A percentile compares a stretch with the other conserved stretches of the same genome.
Evolutionary conservation across 345 rosid species (phyloP).

Genomic region (Anacardium occidentale): DNA sequence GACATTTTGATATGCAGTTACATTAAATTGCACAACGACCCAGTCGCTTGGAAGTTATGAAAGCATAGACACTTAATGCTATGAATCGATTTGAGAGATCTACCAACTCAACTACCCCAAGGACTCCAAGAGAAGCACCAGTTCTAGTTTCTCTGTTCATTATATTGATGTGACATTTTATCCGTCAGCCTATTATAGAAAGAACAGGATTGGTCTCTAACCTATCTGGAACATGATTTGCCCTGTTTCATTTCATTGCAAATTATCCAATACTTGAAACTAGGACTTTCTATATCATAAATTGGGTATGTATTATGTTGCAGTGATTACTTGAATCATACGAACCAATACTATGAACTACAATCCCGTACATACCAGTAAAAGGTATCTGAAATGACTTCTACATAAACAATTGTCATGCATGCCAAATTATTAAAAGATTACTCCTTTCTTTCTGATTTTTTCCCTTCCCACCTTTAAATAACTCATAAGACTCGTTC

Average conservation of each 20-base stretch:
- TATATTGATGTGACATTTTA: too few species aligned
- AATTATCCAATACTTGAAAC: not conserved
- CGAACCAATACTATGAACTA: too few species aligned
- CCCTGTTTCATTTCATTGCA: not conserved
- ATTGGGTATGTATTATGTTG: too few species aligned
- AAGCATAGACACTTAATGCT: not conserved
- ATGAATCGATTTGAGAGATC: not conserved
- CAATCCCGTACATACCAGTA: too few species aligned
- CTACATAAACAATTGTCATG: too few species aligned
- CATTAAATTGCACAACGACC: not conserved
- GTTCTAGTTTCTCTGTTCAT: not conserved
- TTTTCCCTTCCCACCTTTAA: too few species aligned
- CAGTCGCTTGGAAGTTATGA: not conserved
- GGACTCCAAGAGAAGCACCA: not conserved
- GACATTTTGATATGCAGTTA: not conserved
- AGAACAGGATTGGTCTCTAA: not conserved
- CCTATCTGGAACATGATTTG: not conserved
- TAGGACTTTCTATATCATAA: not conserved
- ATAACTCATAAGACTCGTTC: too few species aligned
- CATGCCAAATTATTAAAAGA: too few species aligned
- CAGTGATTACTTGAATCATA: too few species aligned
- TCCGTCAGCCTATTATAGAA: not conserved
- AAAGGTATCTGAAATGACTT: too few species aligned
- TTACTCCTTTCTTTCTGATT: too few species aligned
- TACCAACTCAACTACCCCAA: not conserved